A percentile compares a stretch with the other conserved stretches of the same genome.
phyloP scores from a whole-genome alignment of 306 rosid species.

The Vicia sativa region DNA sequence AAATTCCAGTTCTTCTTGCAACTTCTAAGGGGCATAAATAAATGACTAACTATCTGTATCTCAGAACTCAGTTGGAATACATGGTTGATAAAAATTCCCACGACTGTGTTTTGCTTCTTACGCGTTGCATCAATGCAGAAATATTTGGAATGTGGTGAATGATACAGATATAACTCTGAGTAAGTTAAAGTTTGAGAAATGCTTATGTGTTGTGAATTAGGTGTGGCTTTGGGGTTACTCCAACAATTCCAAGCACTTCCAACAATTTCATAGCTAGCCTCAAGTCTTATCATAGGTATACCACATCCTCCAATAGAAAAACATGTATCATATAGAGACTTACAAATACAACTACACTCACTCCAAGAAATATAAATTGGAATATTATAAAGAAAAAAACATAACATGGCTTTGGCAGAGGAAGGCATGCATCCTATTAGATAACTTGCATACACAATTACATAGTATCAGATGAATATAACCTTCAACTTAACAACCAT shows the following conservation, averaged over 20 bases:
- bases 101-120: not conserved
- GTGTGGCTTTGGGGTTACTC: slow-evolving; percentile 16
- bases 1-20: slow-evolving; percentile 34
- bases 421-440: not conserved
- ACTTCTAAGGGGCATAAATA: slow-evolving; percentile 3
- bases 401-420: not conserved
- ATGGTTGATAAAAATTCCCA: fast-evolving
- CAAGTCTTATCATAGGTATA: too few relatives aligned
- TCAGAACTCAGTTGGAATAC: fast-evolving
- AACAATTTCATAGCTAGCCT: too few relatives aligned
- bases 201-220: not conserved
- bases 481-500: not conserved
- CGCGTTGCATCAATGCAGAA: slow-evolving; percentile 20
- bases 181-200: not conserved
- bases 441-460: too few relatives aligned
- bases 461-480: not conserved
- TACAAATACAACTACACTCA: too few relatives aligned
- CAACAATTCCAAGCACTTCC: not conserved
- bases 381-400: not conserved
- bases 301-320: too few relatives aligned
- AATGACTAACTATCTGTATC: slow-evolving; percentile 17
- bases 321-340: too few relatives aligned
- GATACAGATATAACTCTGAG: not conserved
- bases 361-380: not conserved
- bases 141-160: slow-evolving; percentile 24